Percentiles rank a stretch among this genome's conserved stretches.
Evolutionary conservation across 345 rosid genomes (phyloP).

Genomic region (Cardamine chenopodiifolia): DNA sequence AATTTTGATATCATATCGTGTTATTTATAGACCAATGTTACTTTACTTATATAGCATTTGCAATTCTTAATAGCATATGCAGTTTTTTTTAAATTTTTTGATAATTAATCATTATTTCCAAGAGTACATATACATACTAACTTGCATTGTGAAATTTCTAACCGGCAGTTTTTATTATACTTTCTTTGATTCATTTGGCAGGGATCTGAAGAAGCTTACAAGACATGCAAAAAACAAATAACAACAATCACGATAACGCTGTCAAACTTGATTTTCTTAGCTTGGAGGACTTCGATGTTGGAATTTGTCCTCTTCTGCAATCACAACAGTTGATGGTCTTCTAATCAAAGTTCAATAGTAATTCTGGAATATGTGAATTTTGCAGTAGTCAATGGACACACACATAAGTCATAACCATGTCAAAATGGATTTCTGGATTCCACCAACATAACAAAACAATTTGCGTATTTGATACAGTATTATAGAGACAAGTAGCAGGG

Average conservation of each 20-base stretch:
- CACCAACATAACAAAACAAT: not conserved
- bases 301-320: not conserved
- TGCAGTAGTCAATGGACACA: not conserved
- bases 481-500: not conserved
- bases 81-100: not conserved
- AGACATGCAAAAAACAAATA: not conserved
- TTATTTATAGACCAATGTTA: not conserved
- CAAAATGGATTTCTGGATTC: not conserved
- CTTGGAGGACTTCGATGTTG: not conserved
- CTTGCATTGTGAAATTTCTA: constrained; percentile 1
- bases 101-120: not conserved
- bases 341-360: not conserved
- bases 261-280: not conserved
- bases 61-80: not conserved
- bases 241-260: not conserved
- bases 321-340: not conserved
- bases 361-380: not conserved
- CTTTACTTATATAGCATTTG: not conserved
- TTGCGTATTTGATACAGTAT: not conserved
- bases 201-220: constrained; percentile 13
- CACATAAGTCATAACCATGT: not conserved
- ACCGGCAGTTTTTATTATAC: not conserved
- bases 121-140: not conserved
- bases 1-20: not conserved
- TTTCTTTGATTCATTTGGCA: constrained; percentile 15